Evolutionary conservation across 2,329 filamentous ascomycete genomes (phyloP).

Genomic region (Penicillium psychrosexuale): DNA sequence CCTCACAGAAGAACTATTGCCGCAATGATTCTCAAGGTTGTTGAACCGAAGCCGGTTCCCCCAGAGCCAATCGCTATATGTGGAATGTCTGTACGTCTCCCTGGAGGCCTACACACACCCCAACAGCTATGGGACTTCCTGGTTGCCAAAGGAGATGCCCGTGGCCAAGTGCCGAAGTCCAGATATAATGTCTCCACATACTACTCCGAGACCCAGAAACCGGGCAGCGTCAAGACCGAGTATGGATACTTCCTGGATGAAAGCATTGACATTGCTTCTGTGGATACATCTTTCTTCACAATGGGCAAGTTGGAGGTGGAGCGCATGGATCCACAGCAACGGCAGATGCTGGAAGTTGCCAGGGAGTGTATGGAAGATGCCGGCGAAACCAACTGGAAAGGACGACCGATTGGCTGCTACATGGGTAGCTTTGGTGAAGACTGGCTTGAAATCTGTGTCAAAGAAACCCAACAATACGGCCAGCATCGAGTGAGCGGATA

Average conservation of each 20-base stretch:
- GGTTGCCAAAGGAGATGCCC: conserved; percentile 9
- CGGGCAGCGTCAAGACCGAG: not conserved
- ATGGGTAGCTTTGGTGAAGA: conserved; percentile 15
- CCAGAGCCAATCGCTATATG: conserved; percentile 11
- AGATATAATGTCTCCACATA: conserved; percentile 24
- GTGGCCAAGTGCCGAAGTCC: conserved; percentile 17
- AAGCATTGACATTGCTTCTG: conserved; percentile 10
- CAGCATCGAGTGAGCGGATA: conserved; percentile 18
- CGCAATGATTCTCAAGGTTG: not conserved
- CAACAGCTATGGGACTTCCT: conserved; percentile 18
- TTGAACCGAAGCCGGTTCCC: not conserved
- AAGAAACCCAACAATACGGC: conserved; percentile 6
- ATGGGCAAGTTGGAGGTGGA: conserved; percentile 19
- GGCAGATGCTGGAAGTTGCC: conserved; percentile 27
- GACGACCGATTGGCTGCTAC: conserved; percentile 24
- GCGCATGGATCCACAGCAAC: conserved; percentile 28
- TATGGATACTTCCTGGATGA: conserved; percentile 25
- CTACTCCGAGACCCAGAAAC: conserved; percentile 15
- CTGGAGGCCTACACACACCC: conserved; percentile 11
- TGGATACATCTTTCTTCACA: conserved; percentile 28
- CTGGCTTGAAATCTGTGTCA: conserved; percentile 11
- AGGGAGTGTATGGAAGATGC: conserved; percentile 28
- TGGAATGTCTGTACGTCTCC: conserved; percentile 16
- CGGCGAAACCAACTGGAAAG: conserved; percentile 23
- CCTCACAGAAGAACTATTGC: not conserved